Base-by-base conservation (phyloP, 306 rosid genomes). In the Luffa acutangula region DNA sequence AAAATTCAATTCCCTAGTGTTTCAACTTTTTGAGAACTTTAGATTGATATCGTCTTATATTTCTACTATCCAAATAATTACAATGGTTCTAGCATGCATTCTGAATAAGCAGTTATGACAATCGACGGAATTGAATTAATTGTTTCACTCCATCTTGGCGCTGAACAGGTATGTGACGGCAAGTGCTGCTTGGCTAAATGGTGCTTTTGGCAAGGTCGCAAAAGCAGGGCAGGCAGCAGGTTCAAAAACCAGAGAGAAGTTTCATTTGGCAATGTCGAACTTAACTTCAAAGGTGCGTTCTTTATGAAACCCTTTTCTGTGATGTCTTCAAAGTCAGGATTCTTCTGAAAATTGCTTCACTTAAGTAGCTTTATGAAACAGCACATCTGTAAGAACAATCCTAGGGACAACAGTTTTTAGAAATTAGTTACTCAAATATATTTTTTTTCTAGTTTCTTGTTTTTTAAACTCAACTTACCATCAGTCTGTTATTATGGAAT, bases 191-290 rank as follows among this genome's bases (percentile, higher is more conserved):
- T 95, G 99, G 99, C 80, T 95, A 73, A 95, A 90, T 80, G 97
- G 97, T 76, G 97, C 99, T 77, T 95, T 95, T 78, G 84, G 87
- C 79, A 93, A 89, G 85, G 97, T 91, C 79, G 91, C 97, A 25
- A 92, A 84, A 87, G 99, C 88, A 4, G 97, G 98, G 51, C 93
- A 92, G 45, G 91, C 83, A 75, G 97, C 98, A 4, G 86, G 97
- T 66, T 63, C 97, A 13, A 95, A 91, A 87, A 95, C 97, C 37
- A 90, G 98, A 89, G 98, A 91, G 53, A 95, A 89, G 83, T 91
- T 92, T 85, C 84, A 90, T 77, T 34, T 86, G 80, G 97, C 97
- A 20, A 89, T 95, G 80, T 87, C 98, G 69, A 95, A 95, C 90
- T 82, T 95, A 83, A 83, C 89, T 7, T 69, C 93, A 3, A 92